Evolutionary conservation across 1,284 basidiomycete species (phyloP).

Genomic region (Meira nashicola): DNA sequence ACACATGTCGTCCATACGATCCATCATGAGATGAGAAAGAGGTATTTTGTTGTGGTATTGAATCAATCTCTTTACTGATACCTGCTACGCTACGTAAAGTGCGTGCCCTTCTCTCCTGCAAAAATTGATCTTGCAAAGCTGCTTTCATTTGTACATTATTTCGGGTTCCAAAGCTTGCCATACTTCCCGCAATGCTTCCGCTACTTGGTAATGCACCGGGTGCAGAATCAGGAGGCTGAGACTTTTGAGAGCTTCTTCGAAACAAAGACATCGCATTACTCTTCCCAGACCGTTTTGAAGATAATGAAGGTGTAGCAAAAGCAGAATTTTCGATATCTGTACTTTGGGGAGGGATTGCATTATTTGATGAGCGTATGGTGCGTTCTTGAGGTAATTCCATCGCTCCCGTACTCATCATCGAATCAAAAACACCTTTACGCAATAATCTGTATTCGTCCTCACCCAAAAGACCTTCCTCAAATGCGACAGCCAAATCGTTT

Average conservation of each 20-base stretch:
- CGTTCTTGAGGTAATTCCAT: slow-evolving; percentile 19
- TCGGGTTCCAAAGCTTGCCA: too few relatives aligned
- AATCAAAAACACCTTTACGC: slow-evolving; percentile 31
- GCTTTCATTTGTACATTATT: too few relatives aligned
- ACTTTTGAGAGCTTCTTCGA: not conserved
- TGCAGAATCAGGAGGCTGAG: too few relatives aligned
- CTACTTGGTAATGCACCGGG: too few relatives aligned
- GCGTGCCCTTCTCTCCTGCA: not conserved
- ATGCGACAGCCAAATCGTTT: slow-evolving; percentile 42
- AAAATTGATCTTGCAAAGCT: too few relatives aligned
- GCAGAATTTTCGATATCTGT: not conserved
- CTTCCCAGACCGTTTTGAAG: not conserved
- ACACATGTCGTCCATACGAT: too few relatives aligned
- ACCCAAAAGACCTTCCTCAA: slow-evolving; percentile 36
- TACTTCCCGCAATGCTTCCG: too few relatives aligned
- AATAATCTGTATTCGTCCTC: slow-evolving; percentile 39
- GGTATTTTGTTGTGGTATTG: too few relatives aligned
- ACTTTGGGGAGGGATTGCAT: not conserved
- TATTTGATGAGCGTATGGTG: not conserved
- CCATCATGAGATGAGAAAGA: too few relatives aligned
- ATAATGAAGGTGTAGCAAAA: not conserved
- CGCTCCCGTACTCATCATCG: slow-evolving; percentile 24
- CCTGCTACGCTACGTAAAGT: not conserved
- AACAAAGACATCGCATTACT: not conserved
- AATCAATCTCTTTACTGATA: too few relatives aligned